phyloP scores from a whole-genome alignment of 2,329 filamentous ascomycete species.

The Aspergillus sp. region DNA sequence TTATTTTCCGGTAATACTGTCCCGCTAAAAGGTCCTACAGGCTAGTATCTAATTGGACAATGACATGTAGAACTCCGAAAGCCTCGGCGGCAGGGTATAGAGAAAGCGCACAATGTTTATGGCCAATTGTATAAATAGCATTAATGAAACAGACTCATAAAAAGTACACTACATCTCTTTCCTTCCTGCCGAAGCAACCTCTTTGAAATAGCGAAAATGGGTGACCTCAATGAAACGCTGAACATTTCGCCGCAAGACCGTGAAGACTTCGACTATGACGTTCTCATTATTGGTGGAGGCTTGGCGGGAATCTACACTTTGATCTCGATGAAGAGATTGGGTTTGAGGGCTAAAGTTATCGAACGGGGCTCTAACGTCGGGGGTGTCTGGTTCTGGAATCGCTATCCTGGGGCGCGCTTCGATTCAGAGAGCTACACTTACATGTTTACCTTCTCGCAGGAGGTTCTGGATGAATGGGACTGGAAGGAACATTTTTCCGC shows the following conservation, averaged over 20 bases:
- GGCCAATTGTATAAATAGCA: background rate
- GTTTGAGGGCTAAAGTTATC: background rate
- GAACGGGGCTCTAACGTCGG: background rate
- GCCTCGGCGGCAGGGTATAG: background rate
- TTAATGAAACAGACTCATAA: background rate
- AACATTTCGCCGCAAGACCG: background rate
- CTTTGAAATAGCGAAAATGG: background rate
- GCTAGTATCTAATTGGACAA: background rate
- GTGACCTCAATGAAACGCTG: background rate
- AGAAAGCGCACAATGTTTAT: background rate
- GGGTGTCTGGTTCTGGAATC: background rate
- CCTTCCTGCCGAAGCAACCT: background rate
- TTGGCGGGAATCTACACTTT: conserved; percentile 38
- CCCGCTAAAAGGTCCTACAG: background rate
- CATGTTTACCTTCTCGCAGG: background rate
- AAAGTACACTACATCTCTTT: background rate
- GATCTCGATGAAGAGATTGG: background rate
- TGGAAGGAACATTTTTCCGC: background rate
- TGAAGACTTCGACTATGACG: conserved; percentile 26
- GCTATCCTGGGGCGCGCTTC: background rate
- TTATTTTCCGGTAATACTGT: background rate
- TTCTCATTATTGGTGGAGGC: conserved; percentile 49
- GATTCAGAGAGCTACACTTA: background rate
- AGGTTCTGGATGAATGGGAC: background rate
- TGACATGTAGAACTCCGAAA: background rate